Conservation (phyloP, 2,329 filamentous ascomycete species). For the Hymenoscyphus linearis region DNA sequence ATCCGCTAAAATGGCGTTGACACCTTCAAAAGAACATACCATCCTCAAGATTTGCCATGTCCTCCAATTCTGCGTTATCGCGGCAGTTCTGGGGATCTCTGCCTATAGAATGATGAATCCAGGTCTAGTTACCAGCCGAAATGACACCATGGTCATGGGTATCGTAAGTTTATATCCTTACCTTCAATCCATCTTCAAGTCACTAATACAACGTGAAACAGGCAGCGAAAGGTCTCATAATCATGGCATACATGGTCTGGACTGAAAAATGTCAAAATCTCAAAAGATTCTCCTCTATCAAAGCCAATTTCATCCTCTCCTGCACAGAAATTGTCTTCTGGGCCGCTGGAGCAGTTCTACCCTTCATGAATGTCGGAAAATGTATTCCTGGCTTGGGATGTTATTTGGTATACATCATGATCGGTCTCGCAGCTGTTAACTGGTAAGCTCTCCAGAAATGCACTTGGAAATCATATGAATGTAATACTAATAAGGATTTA, state of each 20-base stretch:
- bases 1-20: not conserved
- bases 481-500: not conserved
- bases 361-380: not conserved
- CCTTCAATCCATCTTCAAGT: not conserved
- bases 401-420: slow-evolving; percentile 2
- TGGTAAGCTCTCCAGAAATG: not conserved
- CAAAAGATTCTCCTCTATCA: not conserved
- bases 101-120: not conserved
- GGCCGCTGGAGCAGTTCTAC: not conserved
- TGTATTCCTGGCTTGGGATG: slow-evolving; percentile 2
- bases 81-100: slow-evolving; percentile 1
- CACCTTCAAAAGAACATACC: not conserved
- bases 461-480: not conserved
- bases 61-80: not conserved
- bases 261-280: not conserved
- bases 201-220: not conserved
- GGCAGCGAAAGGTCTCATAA: slow-evolving; percentile 2
- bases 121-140: not conserved
- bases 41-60: not conserved
- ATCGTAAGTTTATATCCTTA: not conserved
- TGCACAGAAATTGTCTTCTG: slow-evolving; percentile 4
- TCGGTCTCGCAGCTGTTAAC: slow-evolving; percentile 1
- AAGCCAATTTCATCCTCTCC: slow-evolving; percentile 3
- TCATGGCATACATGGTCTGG: slow-evolving; percentile 6
- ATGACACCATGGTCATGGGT: slow-evolving; percentile 5